A percentile compares a stretch with the other conserved stretches of the same genome.
Evolutionary conservation across 805 yeast species (phyloP).

Genomic region (Spathaspora sp.): DNA sequence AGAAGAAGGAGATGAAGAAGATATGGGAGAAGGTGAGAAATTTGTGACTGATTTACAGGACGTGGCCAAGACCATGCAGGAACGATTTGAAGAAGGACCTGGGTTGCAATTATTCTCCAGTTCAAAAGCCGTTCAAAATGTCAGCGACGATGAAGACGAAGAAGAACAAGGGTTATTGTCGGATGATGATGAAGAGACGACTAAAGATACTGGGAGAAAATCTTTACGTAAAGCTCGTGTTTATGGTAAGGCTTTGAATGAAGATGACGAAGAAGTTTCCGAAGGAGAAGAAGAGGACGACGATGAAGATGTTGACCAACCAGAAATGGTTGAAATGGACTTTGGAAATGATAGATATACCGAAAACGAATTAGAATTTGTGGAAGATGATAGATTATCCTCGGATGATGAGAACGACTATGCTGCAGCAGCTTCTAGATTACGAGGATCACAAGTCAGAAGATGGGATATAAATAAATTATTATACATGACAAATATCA

Average conservation of each 20-base stretch:
- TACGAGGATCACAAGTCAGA: constrained; percentile 46
- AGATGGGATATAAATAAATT: constrained; percentile 81
- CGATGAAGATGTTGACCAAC: constrained; percentile 30
- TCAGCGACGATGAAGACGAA: constrained; percentile 34
- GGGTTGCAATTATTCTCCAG: constrained; percentile 75
- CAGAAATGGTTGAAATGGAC: constrained; percentile 47
- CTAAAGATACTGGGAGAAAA: constrained; percentile 52
- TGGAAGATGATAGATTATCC: constrained; percentile 45
- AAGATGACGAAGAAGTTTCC: constrained; percentile 38
- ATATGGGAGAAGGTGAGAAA: constrained; percentile 81
- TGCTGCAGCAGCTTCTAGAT: constrained; percentile 54
- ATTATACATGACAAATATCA: constrained; percentile 72
- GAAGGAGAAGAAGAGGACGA: constrained; percentile 40
- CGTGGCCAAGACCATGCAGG: constrained; percentile 57
- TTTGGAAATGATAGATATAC: constrained; percentile 31
- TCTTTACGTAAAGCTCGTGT: constrained; percentile 59
- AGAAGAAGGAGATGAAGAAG: constrained; percentile 34
- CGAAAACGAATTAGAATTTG: constrained; percentile 38
- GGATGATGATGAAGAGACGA: constrained; percentile 28
- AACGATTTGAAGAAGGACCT: constrained; percentile 55
- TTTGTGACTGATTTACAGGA: constrained; percentile 79
- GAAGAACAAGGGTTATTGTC: constrained; percentile 23
- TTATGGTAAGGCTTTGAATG: constrained; percentile 50
- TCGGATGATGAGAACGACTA: constrained; percentile 39
- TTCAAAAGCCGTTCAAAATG: constrained; percentile 45